phyloP scores from a whole-genome alignment of 176 grass and related monocot species.

The Carex littledalei region DNA sequence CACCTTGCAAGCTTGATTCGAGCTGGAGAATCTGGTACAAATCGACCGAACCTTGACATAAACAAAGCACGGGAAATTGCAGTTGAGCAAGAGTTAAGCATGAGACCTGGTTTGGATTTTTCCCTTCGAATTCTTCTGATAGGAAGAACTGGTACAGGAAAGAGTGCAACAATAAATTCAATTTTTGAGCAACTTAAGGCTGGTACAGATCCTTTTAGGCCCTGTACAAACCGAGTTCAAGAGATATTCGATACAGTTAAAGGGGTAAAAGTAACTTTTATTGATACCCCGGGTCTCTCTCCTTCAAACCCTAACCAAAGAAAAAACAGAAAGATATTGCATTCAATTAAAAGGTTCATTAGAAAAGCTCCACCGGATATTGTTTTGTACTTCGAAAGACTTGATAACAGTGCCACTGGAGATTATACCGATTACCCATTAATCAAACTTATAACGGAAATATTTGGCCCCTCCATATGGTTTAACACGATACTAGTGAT shows the following conservation, averaged over 20 bases:
- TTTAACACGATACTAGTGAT: slow-evolving; percentile 83
- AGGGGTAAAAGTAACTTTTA: slow-evolving; percentile 78
- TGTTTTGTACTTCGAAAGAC: slow-evolving; percentile 64
- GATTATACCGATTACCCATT: slow-evolving; percentile 58
- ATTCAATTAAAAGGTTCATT: slow-evolving; percentile 62
- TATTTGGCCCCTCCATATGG: slow-evolving; percentile 81
- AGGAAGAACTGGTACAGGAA: slow-evolving; percentile 92
- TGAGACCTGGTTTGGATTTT: slow-evolving; percentile 59
- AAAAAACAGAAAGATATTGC: slow-evolving; percentile 65
- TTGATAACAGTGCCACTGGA: slow-evolving; percentile 48
- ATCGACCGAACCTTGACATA: slow-evolving; percentile 40
- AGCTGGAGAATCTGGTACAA: slow-evolving; percentile 50
- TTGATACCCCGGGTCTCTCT: slow-evolving; percentile 77
- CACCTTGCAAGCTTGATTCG: slow-evolving; percentile 67
- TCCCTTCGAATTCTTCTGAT: slow-evolving; percentile 84
- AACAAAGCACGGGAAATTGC: slow-evolving; percentile 67
- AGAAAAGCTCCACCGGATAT: slow-evolving; percentile 74
- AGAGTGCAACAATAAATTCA: slow-evolving; percentile 98
- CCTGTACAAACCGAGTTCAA: slow-evolving; percentile 47
- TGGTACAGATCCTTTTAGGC: slow-evolving; percentile 62
- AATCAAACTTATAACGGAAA: slow-evolving; percentile 87
- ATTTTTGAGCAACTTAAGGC: slow-evolving; percentile 70
- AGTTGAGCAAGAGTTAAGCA: slow-evolving; percentile 52
- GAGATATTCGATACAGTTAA: slow-evolving; percentile 43
- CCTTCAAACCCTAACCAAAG: slow-evolving; percentile 36